Base-by-base conservation (phyloP, 2,329 filamentous ascomycete species). In the Fusarium sp. region DNA sequence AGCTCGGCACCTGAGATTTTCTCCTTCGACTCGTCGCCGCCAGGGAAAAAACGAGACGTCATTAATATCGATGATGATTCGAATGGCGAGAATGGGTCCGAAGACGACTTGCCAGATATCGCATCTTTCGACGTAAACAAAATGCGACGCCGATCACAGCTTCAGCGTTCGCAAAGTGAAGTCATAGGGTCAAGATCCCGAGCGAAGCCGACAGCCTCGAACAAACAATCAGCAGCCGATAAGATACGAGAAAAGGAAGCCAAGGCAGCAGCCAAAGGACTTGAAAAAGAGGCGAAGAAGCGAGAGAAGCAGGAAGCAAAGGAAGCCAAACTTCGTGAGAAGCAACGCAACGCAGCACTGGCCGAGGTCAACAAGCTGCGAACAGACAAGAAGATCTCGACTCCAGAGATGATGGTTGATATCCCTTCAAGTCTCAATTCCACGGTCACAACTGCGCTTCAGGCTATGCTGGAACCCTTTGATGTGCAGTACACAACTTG, bases 371-470 rank as follows among this genome's bases (percentile, higher is more conserved):
- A 95, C 79, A 93, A 91, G 74, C 80, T 90, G 12, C 88, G 89
- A 54, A 89, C 88, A 0, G 90, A 94, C 80, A 94, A 93, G 80
- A 93, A 92, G 71, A 82, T 90, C 1, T 91, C 92, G 0, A 87
- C 89, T 0, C 86, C 86, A 0, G 92, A 96, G 78, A 95, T 96
- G 92, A 90, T 95, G 53, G 84, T 94, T 3, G 88, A 93, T 71
- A 81, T 95, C 25, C 87, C 92, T 0, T 79, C 80, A 1, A 85
- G 84, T 3, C 80, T 95, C 2, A 79, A 85, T 24, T 78, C 83
- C 0, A 81, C 79, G 1, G 75, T 85, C 25, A 81, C 76, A 25
- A 78, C 83, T 3, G 85, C 87, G 48, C 78, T 86, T 8, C 80
- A 85, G 57, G 77, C 82, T 1, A 79, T 90, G n/a, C 81, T 91